Percentiles rank a stretch among this genome's conserved stretches.
Conservation (phyloP, 129 eudicot species). For the Silybum marianum region DNA sequence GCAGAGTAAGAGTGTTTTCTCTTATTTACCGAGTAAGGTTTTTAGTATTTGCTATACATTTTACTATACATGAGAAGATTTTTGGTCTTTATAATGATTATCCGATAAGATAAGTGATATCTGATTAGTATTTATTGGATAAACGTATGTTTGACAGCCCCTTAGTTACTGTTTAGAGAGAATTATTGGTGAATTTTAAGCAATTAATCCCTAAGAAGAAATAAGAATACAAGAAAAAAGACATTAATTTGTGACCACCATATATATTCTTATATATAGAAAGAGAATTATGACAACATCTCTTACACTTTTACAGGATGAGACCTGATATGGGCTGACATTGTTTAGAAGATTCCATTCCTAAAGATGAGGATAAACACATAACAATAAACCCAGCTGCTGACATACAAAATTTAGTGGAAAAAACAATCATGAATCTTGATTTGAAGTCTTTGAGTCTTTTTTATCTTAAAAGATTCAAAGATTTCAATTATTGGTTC, state of each 20-base stretch:
- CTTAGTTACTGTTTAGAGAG: no score
- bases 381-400: slow-evolving; percentile 33
- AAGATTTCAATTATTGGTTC: slow-evolving; percentile 34
- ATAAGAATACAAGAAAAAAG: neutral
- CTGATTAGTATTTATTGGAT: no score
- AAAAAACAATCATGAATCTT: slow-evolving; percentile 32
- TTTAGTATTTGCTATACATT: neutral
- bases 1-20: no score
- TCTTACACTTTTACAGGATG: slow-evolving; percentile 30
- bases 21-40: no score
- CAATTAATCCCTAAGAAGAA: neutral
- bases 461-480: slow-evolving; percentile 38
- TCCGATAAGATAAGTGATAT: no score
- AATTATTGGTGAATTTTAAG: no score
- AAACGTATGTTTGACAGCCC: no score
- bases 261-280: neutral
- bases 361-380: slow-evolving; percentile 44
- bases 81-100: neutral
- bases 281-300: slow-evolving; percentile 18
- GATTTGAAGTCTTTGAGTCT: slow-evolving; percentile 35
- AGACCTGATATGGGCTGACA: slow-evolving; percentile 42
- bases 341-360: slow-evolving; percentile 37
- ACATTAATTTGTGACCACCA: neutral
- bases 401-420: slow-evolving; percentile 30
- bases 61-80: neutral